Evolutionary conservation across 2,329 filamentous ascomycete genomes (phyloP), one percentile per base, ranked within the genome.

Genomic region (Cercospora beticola): DNA sequence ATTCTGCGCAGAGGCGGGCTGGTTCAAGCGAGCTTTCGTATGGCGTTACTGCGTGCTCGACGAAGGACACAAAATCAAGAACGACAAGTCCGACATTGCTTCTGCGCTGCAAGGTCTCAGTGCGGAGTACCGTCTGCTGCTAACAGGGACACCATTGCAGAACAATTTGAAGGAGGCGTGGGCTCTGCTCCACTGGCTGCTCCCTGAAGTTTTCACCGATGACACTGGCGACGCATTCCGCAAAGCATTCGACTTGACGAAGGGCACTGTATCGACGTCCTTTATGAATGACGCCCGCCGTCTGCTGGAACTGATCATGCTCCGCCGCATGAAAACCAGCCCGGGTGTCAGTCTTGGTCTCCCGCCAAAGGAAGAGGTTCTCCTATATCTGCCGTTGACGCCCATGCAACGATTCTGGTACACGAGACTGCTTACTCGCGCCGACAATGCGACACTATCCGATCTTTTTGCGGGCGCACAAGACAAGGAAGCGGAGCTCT

Each of bases 331-430:
- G 80, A 89, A 89, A 73, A 81, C 81, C 56, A 86, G 83, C 40
- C 82, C 83, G 0, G 83, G 81, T 0, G 84, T 88, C 33, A 83
- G 86, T 62, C 80, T 88, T 1, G 83, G 83, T 18, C 78, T 89
- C 5, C 87, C 87, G 0, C 81, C 82, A 1, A 89, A 88, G 74
- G 83, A 83, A 54, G 87, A 89, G 69, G 78, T 88, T 0, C 78
- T 87, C 0, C 79, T 89, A 1, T 88, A 85, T 62, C 83, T 88
- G 0, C 87, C 87, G 0, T 76, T 89, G 0, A 87, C 86, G 0
- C 85, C 86, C 0, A 83, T 88, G 79, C 87, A 89, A 71, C 78
- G 83, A 1, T 85, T 85, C 46, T 88, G 86, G 84, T 89, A 89
- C 64, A 83, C 82, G 3, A 80, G 85, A 28, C 81, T 89, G 5